Percentiles rank a stretch among this genome's conserved stretches.
Conservation (phyloP, 352 stramenopile genomes). For the Pythium sp. region DNA sequence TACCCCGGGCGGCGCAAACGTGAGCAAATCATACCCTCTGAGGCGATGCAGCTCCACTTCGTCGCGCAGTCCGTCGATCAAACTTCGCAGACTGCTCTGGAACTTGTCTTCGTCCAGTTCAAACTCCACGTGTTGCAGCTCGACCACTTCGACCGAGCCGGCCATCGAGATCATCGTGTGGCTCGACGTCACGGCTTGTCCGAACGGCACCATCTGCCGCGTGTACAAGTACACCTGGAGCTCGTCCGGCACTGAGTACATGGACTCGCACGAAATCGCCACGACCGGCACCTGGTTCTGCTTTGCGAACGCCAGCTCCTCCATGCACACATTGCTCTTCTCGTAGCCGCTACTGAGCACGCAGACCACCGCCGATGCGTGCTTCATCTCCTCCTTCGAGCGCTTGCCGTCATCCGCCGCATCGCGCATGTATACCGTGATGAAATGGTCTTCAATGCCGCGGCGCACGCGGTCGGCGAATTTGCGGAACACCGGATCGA, state of each 20-base stretch:
- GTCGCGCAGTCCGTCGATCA: conserved; percentile 73
- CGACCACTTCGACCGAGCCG: conserved; percentile 19
- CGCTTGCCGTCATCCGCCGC: conserved; percentile 35
- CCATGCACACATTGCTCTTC: conserved; percentile 63
- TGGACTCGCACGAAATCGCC: conserved; percentile 61
- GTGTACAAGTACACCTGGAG: conserved; percentile 80
- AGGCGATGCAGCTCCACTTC: conserved; percentile 70
- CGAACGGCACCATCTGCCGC: conserved; percentile 76
- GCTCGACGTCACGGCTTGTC: conserved; percentile 47
- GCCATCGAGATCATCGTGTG: conserved; percentile 25
- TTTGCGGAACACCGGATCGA: conserved; percentile 56
- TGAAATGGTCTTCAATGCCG: conserved; percentile 69
- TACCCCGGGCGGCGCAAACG: conserved; percentile 18
- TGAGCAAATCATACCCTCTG: conserved; percentile 22
- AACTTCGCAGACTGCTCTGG: conserved; percentile 49
- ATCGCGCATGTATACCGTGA: conserved; percentile 73
- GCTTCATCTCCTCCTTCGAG: conserved; percentile 55
- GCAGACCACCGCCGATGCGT: conserved; percentile 67
- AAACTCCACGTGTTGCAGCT: conserved; percentile 36
- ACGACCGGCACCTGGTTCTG: conserved; percentile 65
- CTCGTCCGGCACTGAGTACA: conserved; percentile 54
- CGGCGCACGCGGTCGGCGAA: conserved; percentile 62
- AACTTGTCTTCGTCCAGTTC: conserved; percentile 69
- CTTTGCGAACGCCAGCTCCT: conserved; percentile 76
- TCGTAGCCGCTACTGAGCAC: conserved; percentile 71